phyloP scores from a whole-genome alignment of 2,329 filamentous ascomycete species.

The Aschersonia sp. region DNA sequence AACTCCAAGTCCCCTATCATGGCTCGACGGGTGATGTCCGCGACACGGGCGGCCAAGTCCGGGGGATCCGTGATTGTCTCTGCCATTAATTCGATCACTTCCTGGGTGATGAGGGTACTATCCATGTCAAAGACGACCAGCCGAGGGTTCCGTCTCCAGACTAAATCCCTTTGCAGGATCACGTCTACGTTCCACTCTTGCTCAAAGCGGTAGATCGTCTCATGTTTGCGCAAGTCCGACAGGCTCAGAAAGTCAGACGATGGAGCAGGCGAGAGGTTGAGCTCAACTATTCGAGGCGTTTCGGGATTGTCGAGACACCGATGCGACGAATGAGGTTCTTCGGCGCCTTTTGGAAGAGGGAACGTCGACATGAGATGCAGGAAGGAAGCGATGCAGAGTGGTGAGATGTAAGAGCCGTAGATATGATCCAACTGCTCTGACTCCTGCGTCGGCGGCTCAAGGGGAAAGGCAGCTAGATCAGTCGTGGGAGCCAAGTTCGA shows the following conservation, averaged over 20 bases:
- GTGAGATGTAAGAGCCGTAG: slow-evolving; percentile 51
- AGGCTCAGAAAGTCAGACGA: slow-evolving; percentile 49
- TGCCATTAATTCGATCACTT: slow-evolving; percentile 93
- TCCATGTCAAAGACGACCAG: slow-evolving; percentile 98
- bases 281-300: slow-evolving; percentile 50
- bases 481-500: slow-evolving; percentile 44
- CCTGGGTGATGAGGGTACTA: slow-evolving; percentile 89
- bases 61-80: slow-evolving; percentile 53
- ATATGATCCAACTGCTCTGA: slow-evolving; percentile 45
- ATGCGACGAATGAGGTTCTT: slow-evolving; percentile 44
- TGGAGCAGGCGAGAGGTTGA: slow-evolving; percentile 46
- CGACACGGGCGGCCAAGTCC: slow-evolving; percentile 68
- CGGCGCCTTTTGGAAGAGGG: slow-evolving; percentile 35
- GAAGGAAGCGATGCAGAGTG: slow-evolving; percentile 50
- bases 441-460: slow-evolving; percentile 41
- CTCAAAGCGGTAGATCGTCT: slow-evolving; percentile 72
- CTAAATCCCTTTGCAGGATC: slow-evolving; percentile 55
- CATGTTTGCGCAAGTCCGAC: slow-evolving; percentile 60
- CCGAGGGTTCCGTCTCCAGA: slow-evolving; percentile 67
- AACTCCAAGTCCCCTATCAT: slow-evolving; percentile 97
- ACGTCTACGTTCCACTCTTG: slow-evolving; percentile 82
- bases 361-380: slow-evolving; percentile 51
- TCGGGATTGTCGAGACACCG: slow-evolving; percentile 47
- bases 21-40: slow-evolving; percentile 77
- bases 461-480: slow-evolving; percentile 41